A percentile compares a stretch with the other conserved stretches of the same genome.
These are phyloP conservation scores for Suillus paluster DNA, from an alignment of 768 basidiomycete species.

Conservation along the genomic window DNA sequence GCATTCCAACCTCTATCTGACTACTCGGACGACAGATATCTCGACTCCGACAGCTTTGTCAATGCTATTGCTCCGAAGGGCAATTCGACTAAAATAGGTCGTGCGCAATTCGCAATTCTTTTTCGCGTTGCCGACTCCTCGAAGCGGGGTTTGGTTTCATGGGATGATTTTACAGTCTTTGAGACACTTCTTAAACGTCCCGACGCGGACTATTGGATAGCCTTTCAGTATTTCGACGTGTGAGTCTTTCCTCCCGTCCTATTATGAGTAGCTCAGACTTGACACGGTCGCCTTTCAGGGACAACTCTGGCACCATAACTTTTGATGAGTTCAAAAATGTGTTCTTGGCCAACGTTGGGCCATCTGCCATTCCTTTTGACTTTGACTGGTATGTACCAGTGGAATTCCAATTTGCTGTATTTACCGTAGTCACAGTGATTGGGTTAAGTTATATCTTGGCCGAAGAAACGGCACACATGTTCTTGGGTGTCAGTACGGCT, in stretches of 20 bases:
- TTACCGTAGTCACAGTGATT: constrained; percentile 58
- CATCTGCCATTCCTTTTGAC: constrained; percentile 89
- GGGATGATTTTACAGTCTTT: constrained; percentile 97
- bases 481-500: constrained; percentile 75
- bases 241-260: constrained; percentile 46
- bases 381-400: constrained; percentile 74
- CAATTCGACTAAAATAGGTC: constrained; percentile 85
- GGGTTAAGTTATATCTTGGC: constrained; percentile 96
- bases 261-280: constrained; percentile 11
- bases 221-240: constrained; percentile 96
- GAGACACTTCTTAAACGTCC: constrained; percentile 92
- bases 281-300: constrained; percentile 49
- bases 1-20: constrained; percentile 12
- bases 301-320: constrained; percentile 89
- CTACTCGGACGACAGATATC: constrained; percentile 57
- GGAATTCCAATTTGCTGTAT: constrained; percentile 1
- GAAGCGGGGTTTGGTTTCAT: constrained; percentile 78
- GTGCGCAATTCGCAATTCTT: constrained; percentile 86
- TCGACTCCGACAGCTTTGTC: constrained; percentile 88
- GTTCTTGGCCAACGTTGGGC: constrained; percentile 77
- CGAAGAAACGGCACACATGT: constrained; percentile 91
- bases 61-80: constrained; percentile 91
- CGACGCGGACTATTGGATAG: constrained; percentile 97
- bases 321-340: constrained; percentile 96
- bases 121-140: constrained; percentile 87